Conservation (phyloP, 164 flowering plant species). For the Magnolia officinalis region DNA sequence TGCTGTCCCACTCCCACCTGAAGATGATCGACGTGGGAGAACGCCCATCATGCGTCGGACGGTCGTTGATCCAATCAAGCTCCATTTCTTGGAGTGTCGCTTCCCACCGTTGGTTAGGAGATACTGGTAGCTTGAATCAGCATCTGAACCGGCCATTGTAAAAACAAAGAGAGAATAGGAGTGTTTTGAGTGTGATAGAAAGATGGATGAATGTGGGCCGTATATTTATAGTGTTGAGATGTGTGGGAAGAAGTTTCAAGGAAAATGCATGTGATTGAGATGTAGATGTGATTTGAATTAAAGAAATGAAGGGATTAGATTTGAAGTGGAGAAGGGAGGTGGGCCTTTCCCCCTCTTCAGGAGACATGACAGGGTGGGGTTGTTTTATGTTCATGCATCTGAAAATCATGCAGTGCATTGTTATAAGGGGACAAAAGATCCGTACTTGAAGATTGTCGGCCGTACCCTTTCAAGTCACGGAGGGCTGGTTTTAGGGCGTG, state of each 20-base stretch:
- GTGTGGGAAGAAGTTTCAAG: neutral
- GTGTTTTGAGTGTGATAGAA: neutral
- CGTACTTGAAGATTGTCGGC: too few relatives aligned
- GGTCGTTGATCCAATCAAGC: conserved; percentile 1
- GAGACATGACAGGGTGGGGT: neutral
- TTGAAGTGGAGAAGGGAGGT: neutral
- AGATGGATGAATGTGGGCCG: neutral
- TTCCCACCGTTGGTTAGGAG: neutral
- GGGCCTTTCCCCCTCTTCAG: neutral
- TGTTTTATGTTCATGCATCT: neutral
- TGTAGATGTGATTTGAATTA: neutral
- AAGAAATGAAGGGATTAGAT: neutral
- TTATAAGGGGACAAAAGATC: too few relatives aligned
- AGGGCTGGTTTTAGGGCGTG: too few relatives aligned
- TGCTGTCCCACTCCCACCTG: neutral
- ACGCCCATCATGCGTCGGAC: neutral
- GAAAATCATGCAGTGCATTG: neutral
- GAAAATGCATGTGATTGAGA: neutral
- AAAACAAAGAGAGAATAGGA: too few relatives aligned
- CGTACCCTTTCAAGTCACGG: too few relatives aligned
- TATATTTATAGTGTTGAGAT: neutral
- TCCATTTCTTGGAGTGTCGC: neutral
- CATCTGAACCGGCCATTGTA: neutral
- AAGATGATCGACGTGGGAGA: neutral
- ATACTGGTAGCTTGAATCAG: conserved; percentile 4